A percentile compares a stretch with the other conserved stretches of the same genome.
These are phyloP conservation scores for Phoenix dactylifera DNA, from an alignment of 176 grass and related monocot genomes.

Conservation along the genomic window DNA sequence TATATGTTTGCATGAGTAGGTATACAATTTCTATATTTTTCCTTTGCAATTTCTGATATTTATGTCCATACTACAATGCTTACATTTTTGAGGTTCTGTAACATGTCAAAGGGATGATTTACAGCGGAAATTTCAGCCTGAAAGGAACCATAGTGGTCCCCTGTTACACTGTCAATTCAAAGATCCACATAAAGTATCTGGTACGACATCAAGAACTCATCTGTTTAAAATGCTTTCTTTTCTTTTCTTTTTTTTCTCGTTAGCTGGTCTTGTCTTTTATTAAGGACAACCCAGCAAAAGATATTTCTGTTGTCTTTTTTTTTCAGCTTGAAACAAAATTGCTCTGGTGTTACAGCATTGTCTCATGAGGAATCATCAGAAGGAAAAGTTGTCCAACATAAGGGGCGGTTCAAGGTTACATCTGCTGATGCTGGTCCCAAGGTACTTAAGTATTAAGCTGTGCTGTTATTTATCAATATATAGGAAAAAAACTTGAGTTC, in stretches of 20 bases:
- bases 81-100: background rate
- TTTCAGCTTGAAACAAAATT: background rate
- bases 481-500: too few relatives aligned
- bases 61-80: background rate
- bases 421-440: slow-evolving; percentile 57
- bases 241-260: background rate
- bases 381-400: slow-evolving; percentile 56
- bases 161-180: slow-evolving; percentile 52
- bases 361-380: slow-evolving; percentile 45
- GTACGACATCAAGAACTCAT: slow-evolving; percentile 27
- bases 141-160: slow-evolving; percentile 66
- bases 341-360: slow-evolving; percentile 15
- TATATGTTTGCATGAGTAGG: too few relatives aligned
- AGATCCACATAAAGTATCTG: slow-evolving; percentile 37
- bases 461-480: too few relatives aligned
- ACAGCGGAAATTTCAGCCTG: slow-evolving; percentile 39
- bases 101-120: slow-evolving; percentile 30
- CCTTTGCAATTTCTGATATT: background rate
- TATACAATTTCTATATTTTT: too few relatives aligned
- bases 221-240: background rate
- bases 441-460: slow-evolving; percentile 33
- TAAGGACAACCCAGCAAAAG: background rate
- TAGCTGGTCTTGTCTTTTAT: too few relatives aligned
- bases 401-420: slow-evolving; percentile 87
- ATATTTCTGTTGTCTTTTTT: slow-evolving; percentile 10